Conservation (phyloP, 139 green algal species). For the Medakamo hakoo region DNA sequence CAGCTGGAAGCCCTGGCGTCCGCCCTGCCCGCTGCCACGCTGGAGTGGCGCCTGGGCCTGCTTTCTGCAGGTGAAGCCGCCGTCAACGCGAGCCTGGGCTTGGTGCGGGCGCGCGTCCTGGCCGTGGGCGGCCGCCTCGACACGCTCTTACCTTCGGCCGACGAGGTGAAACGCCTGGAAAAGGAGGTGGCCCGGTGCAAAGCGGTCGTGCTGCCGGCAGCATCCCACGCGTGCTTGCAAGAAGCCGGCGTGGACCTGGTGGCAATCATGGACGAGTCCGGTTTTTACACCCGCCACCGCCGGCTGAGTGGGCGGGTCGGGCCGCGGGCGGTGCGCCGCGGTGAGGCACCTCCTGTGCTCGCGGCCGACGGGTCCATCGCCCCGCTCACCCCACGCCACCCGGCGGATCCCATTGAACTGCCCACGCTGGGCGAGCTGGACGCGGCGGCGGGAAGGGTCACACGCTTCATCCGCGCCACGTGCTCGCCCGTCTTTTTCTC, state of each 20-base stretch:
- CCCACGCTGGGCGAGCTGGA: slow-evolving; percentile 38
- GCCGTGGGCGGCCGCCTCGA: slow-evolving; percentile 37
- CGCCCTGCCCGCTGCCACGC: slow-evolving; percentile 47
- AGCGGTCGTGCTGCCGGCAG: slow-evolving; percentile 16
- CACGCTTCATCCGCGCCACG: slow-evolving; percentile 21
- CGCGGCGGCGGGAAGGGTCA: slow-evolving; percentile 9
- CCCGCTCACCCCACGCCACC: no score
- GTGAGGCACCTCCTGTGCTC: no score
- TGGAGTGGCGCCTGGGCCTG: slow-evolving; percentile 59
- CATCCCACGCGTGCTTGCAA: slow-evolving; percentile 61
- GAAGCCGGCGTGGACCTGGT: slow-evolving; percentile 55
- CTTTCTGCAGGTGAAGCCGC: slow-evolving; percentile 20
- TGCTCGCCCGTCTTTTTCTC: slow-evolving; percentile 69
- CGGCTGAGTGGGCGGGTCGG: slow-evolving; percentile 14
- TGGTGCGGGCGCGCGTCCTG: slow-evolving; percentile 47
- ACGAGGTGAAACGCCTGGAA: slow-evolving; percentile 36
- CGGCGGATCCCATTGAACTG: slow-evolving; percentile 52
- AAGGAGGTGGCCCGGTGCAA: slow-evolving; percentile 26
- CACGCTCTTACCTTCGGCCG: slow-evolving; percentile 39
- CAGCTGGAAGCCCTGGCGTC: slow-evolving; percentile 46
- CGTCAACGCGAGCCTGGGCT: slow-evolving; percentile 12
- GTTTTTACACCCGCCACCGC: slow-evolving; percentile 45
- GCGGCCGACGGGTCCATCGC: no score
- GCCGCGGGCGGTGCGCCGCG: slow-evolving; percentile 12
- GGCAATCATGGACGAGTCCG: slow-evolving; percentile 48